Evolutionary conservation across 257 asterid genomes (phyloP), one percentile per base, ranked within the genome.

Genomic region (Coffea canephora): DNA sequence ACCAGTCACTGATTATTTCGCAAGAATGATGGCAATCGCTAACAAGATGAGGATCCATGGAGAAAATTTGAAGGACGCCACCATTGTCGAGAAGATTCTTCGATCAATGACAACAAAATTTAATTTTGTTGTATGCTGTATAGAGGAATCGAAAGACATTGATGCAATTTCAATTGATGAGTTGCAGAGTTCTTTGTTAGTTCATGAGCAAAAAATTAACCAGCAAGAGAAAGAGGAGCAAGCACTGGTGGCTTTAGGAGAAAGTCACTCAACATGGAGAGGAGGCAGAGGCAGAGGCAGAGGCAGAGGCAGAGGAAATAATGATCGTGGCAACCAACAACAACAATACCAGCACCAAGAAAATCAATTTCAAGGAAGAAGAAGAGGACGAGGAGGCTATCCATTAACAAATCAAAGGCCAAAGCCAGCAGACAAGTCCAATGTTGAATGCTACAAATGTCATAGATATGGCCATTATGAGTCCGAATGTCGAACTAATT

Each of bases 371-470:
- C 78, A n/a, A 71, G 76, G 78, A 34, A 79, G 10, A 57, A 45
- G 10, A 34, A 25, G 77, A 52, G 79, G 79, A 49, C 70, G 52
- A 0, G 75, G 48, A 25, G 57, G 73, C 16, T 52, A 76, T 13
- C 69, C 7, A 49, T 11, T 2, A 50, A 50, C 55, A 27, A 27
- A 27, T 50, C 15, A 50, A 7, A 9, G 15, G 12, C 2, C 46
- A 36, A 77, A 46, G 52, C 23, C 55, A 3, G 19, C 21, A 70
- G 70, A 59, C 73, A 75, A 78, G 69, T 75, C 81, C 0, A 59
- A 78, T 1, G 23, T 77, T 19, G 71, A 84, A 18, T 84, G 85
- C 19, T 77, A 43, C 8, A 6, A 76, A 34, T 84, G 81, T 73
- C 80, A 73, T 12, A 75, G 43, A 15, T 50, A 50, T 50, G 55